These are phyloP conservation scores for Zymoseptoria brevis DNA, from an alignment of 2,329 filamentous ascomycete species.

Conservation along the genomic window DNA sequence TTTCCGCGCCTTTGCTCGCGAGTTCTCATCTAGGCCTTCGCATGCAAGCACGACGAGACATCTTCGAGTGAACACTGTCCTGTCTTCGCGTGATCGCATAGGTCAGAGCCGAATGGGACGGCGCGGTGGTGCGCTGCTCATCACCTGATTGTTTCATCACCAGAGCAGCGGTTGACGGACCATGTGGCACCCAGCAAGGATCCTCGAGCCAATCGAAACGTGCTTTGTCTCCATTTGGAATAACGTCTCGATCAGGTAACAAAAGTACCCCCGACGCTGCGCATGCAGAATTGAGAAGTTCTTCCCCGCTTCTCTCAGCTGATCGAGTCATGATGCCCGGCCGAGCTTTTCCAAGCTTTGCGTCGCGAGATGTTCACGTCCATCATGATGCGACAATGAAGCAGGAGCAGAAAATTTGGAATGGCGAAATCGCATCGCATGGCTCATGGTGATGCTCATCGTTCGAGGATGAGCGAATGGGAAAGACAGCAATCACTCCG, in stretches of 20 bases:
- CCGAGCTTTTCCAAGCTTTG: neutral
- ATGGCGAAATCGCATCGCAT: neutral
- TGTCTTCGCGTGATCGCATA: neutral
- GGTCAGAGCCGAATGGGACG: neutral
- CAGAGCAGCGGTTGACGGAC: neutral
- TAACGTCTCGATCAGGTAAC: neutral
- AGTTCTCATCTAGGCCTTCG: neutral
- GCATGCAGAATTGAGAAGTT: neutral
- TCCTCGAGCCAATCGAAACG: neutral
- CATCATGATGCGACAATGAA: neutral
- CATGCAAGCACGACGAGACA: neutral
- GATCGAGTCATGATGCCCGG: neutral
- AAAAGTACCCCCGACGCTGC: neutral
- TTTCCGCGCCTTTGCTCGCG: neutral
- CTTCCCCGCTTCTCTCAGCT: neutral
- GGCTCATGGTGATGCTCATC: neutral
- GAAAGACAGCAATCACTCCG: neutral
- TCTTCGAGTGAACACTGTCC: neutral
- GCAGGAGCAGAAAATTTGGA: neutral
- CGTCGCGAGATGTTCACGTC: neutral
- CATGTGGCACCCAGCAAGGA: neutral
- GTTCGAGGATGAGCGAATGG: neutral
- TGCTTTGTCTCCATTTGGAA: neutral
- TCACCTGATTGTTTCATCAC: neutral
- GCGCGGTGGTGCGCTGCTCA: neutral